Conservation (phyloP, 2,329 filamentous ascomycete genomes). For the Fusarium pseudoanthophilum region DNA sequence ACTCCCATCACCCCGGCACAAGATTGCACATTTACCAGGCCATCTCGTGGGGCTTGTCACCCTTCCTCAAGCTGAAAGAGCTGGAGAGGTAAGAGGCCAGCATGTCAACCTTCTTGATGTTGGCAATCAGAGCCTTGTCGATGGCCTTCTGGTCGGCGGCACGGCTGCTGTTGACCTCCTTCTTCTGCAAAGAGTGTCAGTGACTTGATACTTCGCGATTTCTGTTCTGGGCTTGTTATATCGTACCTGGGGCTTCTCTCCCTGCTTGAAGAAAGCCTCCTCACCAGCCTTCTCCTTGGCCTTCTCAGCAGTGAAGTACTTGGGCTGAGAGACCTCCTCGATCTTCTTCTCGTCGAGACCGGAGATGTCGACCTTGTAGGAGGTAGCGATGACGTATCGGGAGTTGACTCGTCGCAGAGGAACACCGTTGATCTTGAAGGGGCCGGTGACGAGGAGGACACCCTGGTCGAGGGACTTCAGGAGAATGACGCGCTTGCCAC, state of each 20-base stretch:
- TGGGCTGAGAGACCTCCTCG: conserved; percentile 76
- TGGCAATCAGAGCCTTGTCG: conserved; percentile 94
- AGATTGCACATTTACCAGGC: conserved; percentile 79
- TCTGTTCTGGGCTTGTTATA: conserved; percentile 1
- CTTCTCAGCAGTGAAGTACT: conserved; percentile 99
- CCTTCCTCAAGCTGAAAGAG: conserved; percentile 98
- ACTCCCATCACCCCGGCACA: conserved; percentile 44
- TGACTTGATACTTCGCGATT: conserved; percentile 2
- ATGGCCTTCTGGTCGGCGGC: conserved; percentile 98
- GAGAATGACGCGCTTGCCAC: conserved; percentile 99
- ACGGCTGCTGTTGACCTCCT: conserved; percentile 90
- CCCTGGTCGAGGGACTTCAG: conserved; percentile 98
- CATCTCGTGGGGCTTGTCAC: conserved; percentile 99
- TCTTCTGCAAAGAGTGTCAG: conserved; percentile 76
- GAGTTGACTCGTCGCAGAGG: conserved; percentile 94
- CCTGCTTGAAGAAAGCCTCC: conserved; percentile 99
- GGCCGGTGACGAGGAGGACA: conserved; percentile 98
- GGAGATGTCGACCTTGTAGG: conserved; percentile 83
- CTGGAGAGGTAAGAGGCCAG: conserved; percentile 93
- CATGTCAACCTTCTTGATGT: conserved; percentile 98
- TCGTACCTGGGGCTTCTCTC: conserved; percentile 95
- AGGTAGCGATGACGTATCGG: conserved; percentile 93
- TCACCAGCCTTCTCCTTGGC: conserved; percentile 93
- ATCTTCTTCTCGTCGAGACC: conserved; percentile 93
- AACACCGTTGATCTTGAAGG: conserved; percentile 99